Evolutionary conservation across 2,329 filamentous ascomycete genomes (phyloP).

Genomic region (Aureobasidium sp.): DNA sequence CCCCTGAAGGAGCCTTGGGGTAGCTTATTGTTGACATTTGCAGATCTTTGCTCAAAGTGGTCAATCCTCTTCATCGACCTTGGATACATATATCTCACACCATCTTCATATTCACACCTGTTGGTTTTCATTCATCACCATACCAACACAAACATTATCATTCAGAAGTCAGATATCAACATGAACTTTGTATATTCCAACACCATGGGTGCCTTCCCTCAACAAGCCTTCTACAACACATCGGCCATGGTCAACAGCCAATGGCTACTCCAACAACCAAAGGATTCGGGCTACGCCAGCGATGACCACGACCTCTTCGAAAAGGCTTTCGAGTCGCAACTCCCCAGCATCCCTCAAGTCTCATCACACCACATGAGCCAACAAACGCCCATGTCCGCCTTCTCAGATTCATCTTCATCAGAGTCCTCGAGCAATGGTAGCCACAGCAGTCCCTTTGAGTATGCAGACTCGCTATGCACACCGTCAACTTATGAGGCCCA

Average conservation of each 20-base stretch:
- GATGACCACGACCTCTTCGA: conserved; percentile 9
- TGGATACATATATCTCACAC: conserved; percentile 4
- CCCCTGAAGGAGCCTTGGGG: neutral
- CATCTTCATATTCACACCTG: neutral
- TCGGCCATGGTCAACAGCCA: neutral
- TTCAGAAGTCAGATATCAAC: neutral
- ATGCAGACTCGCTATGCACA: conserved; percentile 9
- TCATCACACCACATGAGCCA: neutral
- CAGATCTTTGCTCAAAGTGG: neutral
- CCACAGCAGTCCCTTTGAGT: conserved; percentile 10
- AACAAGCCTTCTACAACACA: conserved; percentile 9
- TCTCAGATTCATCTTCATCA: conserved; percentile 8
- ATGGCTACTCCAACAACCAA: conserved; percentile 14
- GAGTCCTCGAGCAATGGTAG: neutral
- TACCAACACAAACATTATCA: neutral
- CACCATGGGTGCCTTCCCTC: neutral
- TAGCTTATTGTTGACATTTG: conserved; percentile 3
- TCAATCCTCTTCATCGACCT: neutral
- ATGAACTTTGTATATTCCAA: conserved; percentile 6
- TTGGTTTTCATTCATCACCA: neutral
- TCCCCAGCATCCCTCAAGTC: neutral
- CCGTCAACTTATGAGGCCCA: neutral
- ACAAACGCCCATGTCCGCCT: conserved; percentile 8
- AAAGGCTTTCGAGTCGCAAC: conserved; percentile 6
- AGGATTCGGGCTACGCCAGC: conserved; percentile 12